Evolutionary conservation across 83 land plant genomes (phyloP).

Genomic region (Picea mariana): DNA sequence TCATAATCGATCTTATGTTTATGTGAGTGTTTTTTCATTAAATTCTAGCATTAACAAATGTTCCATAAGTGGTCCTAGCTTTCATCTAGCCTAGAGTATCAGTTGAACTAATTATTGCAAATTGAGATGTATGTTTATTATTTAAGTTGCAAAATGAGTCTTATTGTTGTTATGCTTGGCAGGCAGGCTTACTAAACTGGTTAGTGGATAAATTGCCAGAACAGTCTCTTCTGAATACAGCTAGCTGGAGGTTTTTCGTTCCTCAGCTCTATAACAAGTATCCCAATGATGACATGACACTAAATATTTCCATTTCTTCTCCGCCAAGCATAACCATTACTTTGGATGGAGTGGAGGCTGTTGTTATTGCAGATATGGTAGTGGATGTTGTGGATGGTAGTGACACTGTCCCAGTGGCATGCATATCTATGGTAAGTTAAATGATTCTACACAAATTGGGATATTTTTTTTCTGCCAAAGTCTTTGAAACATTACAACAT

Average conservation of each 20-base stretch:
- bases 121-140: not conserved
- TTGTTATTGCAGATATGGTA: slow-evolving; percentile 52
- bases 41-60: not conserved
- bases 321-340: slow-evolving; percentile 54
- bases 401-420: slow-evolving; percentile 65
- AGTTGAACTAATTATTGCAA: not conserved
- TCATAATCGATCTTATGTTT: not conserved
- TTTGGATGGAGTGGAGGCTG: slow-evolving; percentile 39
- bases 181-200: slow-evolving; percentile 75
- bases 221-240: slow-evolving; percentile 78
- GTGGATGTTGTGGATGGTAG: slow-evolving; percentile 59
- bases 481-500: not conserved
- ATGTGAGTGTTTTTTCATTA: not conserved
- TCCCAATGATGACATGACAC: slow-evolving; percentile 78
- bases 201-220: slow-evolving; percentile 73
- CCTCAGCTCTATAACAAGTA: slow-evolving; percentile 81
- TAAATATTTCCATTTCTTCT: slow-evolving; percentile 62
- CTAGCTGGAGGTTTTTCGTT: slow-evolving; percentile 71
- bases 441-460: not conserved
- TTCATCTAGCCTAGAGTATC: not conserved
- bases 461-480: not conserved
- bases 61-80: not conserved
- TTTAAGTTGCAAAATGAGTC: not conserved
- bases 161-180: slow-evolving; percentile 19
- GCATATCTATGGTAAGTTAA: slow-evolving; percentile 71